Evolutionary conservation across 129 eudicot species (phyloP), one percentile per base, ranked within the genome.

Genomic region (Heracleum sosnowskyi): DNA sequence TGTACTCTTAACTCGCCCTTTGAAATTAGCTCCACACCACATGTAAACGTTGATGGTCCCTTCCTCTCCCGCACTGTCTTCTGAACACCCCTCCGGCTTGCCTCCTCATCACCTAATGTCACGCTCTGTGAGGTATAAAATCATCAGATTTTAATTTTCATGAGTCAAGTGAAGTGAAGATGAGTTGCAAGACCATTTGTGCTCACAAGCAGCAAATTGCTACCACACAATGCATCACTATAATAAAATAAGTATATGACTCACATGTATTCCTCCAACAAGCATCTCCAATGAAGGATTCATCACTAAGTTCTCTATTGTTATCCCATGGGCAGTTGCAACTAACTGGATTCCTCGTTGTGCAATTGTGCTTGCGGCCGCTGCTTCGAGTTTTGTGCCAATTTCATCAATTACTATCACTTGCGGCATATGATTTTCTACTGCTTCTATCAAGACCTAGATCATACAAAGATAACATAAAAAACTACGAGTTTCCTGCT

Each of bases 371-470:
- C 98, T 94, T 77, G 98, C 98, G 74, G 98, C 98, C 75, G 87
- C 79, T 73, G 98, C 98, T 86, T 94, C 98, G 82, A 91, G 98
- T 80, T 94, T 94, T 72, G 98, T 94, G 49, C 98, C 97, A 79
- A 94, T 94, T 84, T 94, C 98, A 86, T 94, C 98, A 44, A 94
- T 94, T 79, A 94, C 98, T 79, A 91, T 93, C 81, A 91, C 98
- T 91, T 93, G 98, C 16, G 98, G 98, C 98, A 93, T 93, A 73
- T 93, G 98, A 82, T 93, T 93, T 83, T 93, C 98, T 62, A 94
- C 98, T 79, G 98, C 98, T 89, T 94, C 98, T 75, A 94, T 94
- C 80, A 94, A 81, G 37, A 94, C 98, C 98, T 93, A 73, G n/a
- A 87, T 75, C 68, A 71, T 46, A 76, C 24, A 41, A 69, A 78